phyloP scores from a whole-genome alignment of 495 filamentous ascomycete species.

The Platismatia glauca region DNA sequence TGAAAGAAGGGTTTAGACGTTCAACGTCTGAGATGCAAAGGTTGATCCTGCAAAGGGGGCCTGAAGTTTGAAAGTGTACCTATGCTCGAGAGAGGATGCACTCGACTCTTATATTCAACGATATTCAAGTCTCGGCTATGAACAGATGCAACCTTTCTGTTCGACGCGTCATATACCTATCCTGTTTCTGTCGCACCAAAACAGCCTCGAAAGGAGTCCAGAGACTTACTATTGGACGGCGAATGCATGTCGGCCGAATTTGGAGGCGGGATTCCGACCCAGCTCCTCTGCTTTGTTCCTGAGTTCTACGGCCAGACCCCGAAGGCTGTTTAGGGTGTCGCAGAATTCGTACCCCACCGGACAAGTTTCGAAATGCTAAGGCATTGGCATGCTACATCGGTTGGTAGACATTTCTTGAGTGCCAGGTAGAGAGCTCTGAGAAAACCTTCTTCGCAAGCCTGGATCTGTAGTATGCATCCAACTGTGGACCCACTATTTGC shows the following conservation, averaged over 20 bases:
- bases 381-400: not conserved
- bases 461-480: not conserved
- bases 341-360: not conserved
- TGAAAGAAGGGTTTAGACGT: not conserved
- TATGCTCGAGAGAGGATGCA: not conserved
- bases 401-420: not conserved
- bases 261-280: not conserved
- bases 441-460: not conserved
- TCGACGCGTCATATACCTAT: not conserved
- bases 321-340: not conserved
- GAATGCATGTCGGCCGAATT: not conserved
- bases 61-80: not conserved
- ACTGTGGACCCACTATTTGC: no score
- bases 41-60: not conserved
- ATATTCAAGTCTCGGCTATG: no score
- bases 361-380: not conserved
- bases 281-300: not conserved
- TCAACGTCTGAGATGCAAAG: not conserved
- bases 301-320: not conserved
- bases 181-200: not conserved
- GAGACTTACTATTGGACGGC: not conserved
- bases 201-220: not conserved
- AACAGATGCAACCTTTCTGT: not conserved
- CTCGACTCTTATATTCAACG: not conserved
- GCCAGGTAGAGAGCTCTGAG: no score